A percentile compares a stretch with the other conserved stretches of the same genome.
Conservation (phyloP, 1,284 basidiomycete genomes). For the Irpex lacteus region DNA sequence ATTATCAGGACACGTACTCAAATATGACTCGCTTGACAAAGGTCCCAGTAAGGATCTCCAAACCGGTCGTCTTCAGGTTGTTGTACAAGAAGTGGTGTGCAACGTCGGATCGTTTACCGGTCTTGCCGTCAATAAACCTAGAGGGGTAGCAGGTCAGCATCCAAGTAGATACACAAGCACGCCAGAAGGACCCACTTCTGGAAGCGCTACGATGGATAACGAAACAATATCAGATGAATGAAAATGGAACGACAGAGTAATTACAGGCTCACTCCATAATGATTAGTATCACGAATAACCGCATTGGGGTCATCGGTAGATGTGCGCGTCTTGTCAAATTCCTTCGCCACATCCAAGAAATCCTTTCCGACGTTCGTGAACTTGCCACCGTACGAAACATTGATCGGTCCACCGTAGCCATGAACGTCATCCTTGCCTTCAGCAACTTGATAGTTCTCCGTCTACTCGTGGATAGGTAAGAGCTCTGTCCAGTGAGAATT, state of each 20-base stretch:
- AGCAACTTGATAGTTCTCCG: constrained; percentile 17
- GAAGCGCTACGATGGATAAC: constrained; percentile 1
- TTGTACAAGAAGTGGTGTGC: constrained; percentile 60
- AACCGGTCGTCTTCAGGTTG: constrained; percentile 26
- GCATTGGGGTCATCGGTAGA: constrained; percentile 24
- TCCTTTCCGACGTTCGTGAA: constrained; percentile 22
- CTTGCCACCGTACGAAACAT: constrained; percentile 23
- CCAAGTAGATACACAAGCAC: background rate
- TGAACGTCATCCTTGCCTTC: constrained; percentile 19
- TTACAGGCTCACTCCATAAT: constrained; percentile 22
- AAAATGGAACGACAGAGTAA: background rate
- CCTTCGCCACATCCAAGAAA: constrained; percentile 17
- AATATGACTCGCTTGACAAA: constrained; percentile 28
- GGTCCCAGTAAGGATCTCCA: constrained; percentile 23
- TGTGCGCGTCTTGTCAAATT: constrained; percentile 20
- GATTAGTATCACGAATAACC: constrained; percentile 22
- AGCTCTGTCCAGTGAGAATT: background rate
- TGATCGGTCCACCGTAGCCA: constrained; percentile 24
- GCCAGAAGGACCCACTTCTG: constrained; percentile 27
- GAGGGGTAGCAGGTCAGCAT: background rate
- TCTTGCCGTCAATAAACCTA: constrained; percentile 50
- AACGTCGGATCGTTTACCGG: constrained; percentile 55
- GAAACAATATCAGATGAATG: background rate
- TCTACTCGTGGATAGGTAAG: constrained; percentile 2
- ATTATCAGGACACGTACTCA: constrained; percentile 15